Base-by-base conservation (phyloP, 2,329 filamentous ascomycete genomes). In the Pestalotiopsis sp. region DNA sequence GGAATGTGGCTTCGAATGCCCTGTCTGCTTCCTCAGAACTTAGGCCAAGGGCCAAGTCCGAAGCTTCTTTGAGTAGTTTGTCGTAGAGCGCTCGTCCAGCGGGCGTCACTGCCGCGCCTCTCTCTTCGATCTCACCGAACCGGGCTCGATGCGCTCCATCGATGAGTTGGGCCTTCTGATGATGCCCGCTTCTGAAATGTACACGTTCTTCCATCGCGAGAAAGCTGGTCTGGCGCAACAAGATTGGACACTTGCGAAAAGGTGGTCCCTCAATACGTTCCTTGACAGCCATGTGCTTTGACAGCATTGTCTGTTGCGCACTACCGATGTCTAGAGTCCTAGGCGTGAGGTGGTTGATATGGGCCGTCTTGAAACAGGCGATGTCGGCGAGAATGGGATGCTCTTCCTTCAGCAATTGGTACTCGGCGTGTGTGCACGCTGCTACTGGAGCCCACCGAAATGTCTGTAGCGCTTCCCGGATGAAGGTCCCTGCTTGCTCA, bases 311-410 rank as follows among this genome's bases (percentile, higher is more conserved):
- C 2, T 71, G 60, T 66, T 87, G 84, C 0, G 81, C 83, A 0
- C 78, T 72, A 11, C 81, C 78, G 31, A 88, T 87, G 67, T 87
- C 82, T 3, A 87, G 75, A 0, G 84, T 85, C 1, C 84, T 78
- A 0, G 86, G 86, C 0, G 86, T 87, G 1, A 88, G 79, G 67
- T 87, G 86, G 69, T 87, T 88, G 72, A 87, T 85, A 70, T 88
- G 86, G 1, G 83, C 77, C 36, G 78, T 83, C 5, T 72, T 73
- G 45, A 70, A 69, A 63, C 68, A 69, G 36, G 70, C 79, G 31
- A 84, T 79, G 58, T 84, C 82, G 2, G 81, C 81, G 5, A 84
- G 71, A 11, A 87, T 77, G 0, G 85, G 82, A 66, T 86, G 83
- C 68, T 84, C 83, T 0, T 71, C 71, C 9, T 79, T 79, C 2